Evolutionary conservation across 805 yeast genomes (phyloP), one percentile per base, ranked within the genome.

Genomic region (Wickerhamiella hasegawae): DNA sequence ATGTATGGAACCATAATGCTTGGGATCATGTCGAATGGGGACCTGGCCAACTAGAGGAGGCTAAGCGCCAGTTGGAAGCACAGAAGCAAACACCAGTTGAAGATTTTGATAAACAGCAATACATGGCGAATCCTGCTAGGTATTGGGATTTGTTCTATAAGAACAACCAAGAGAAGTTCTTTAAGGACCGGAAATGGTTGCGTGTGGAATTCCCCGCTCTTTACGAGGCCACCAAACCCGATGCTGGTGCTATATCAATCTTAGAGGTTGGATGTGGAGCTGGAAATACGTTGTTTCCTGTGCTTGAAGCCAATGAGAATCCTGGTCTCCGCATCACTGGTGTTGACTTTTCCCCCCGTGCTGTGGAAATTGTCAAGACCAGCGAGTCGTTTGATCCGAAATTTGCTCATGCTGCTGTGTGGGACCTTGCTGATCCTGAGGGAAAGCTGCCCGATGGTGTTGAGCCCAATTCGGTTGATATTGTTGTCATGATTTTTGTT

Each of bases 21-120:
- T 78, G 90, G 79, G 98, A 90, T 54, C 94, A 90, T 53, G 96
- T 84, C 23, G 94, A 83, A 51, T 85, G 95, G 94, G 96, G 93
- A 33, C 84, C 79, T 35, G 94, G 83, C 46, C 96, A 90, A 53
- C 55, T 75, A 11, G 51, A 61, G 16, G 73, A 77, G 43, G 95
- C 95, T 3, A 68, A 77, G 49, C 73, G 67, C 46, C 73, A 76
- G 53, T 77, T 87, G 24, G 57, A 69, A 17, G 69, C 72, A 43
- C 98, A 90, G 53, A 68, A 71, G 39, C 80, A 76, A 30, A 61
- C 63, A 36, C 97, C 96, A 1, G 98, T 90, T n/a, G 62, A 70
- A 24, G 94, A 82, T 2, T 80, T 78, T 51, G 94, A 87, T 53
- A 83, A 80, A 38, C 40, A 67, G 20, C 58, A 75, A 34, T 90